phyloP scores from a whole-genome alignment of 2,329 filamentous ascomycete species.

The Xylaria sp. region DNA sequence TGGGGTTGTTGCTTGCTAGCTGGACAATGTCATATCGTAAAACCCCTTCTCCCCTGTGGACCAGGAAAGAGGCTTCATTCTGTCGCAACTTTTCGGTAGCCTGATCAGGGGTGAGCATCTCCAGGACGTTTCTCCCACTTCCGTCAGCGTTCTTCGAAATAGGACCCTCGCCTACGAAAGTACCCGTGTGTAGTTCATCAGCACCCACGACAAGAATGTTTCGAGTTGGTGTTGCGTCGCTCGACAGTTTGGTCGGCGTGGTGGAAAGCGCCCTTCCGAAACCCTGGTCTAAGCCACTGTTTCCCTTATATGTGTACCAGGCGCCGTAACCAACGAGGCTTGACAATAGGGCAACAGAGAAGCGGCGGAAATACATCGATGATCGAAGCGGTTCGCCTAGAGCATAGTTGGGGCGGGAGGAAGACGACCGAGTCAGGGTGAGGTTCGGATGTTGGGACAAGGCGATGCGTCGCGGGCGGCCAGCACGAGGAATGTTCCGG shows the following conservation, averaged over 20 bases:
- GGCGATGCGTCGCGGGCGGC: conserved; percentile 54
- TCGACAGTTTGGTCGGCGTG: conserved; percentile 49
- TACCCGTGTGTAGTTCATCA: conserved; percentile 88
- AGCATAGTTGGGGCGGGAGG: conserved; percentile 51
- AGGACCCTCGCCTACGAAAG: conserved; percentile 84
- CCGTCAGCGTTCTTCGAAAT: conserved; percentile 89
- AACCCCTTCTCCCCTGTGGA: conserved; percentile 89
- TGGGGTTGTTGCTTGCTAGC: conserved; percentile 94
- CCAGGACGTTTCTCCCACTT: conserved; percentile 84
- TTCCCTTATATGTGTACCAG: conserved; percentile 75
- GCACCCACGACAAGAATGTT: conserved; percentile 88
- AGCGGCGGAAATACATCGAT: conserved; percentile 79
- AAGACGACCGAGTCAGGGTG: conserved; percentile 54
- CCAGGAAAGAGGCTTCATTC: conserved; percentile 90
- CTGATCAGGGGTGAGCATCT: conserved; percentile 97
- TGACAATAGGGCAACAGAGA: conserved; percentile 73
- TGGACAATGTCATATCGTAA: conserved; percentile 95
- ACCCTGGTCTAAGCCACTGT: conserved; percentile 50
- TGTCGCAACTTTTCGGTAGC: conserved; percentile 88
- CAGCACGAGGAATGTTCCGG: conserved; percentile 66
- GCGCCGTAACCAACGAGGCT: conserved; percentile 79
- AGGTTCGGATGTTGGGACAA: conserved; percentile 42
- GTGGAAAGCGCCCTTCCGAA: conserved; percentile 54
- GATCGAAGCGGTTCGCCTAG: conserved; percentile 65
- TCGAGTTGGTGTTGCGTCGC: conserved; percentile 61